Conservation (phyloP, 768 basidiomycete species). For the Arthromyces matolae region DNA sequence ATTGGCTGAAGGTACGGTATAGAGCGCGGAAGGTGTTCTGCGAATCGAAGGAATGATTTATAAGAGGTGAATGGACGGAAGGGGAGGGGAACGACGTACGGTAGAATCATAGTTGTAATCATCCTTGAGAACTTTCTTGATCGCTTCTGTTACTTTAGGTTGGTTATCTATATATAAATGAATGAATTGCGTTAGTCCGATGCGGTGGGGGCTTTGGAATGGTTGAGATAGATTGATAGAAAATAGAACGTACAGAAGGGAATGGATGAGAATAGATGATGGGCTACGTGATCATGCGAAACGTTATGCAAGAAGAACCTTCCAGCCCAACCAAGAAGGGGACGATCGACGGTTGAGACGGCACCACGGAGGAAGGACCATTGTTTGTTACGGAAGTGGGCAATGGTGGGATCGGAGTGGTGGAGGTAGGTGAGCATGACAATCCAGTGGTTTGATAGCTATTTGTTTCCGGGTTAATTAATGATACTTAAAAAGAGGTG, state of each 20-base stretch:
- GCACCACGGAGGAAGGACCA: constrained; percentile 61
- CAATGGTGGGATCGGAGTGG: constrained; percentile 52
- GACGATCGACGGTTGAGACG: constrained; percentile 54
- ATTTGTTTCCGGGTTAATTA: neutral
- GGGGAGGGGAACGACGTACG: constrained; percentile 31
- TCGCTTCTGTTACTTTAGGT: constrained; percentile 49
- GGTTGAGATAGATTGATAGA: neutral
- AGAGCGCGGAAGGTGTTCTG: constrained; percentile 57
- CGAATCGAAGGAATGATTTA: neutral
- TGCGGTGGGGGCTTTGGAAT: neutral
- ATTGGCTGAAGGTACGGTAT: constrained; percentile 57
- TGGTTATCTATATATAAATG: constrained; percentile 44
- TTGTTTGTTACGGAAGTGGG: constrained; percentile 49
- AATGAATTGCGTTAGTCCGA: neutral
- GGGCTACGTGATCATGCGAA: constrained; percentile 40
- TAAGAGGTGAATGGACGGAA: neutral
- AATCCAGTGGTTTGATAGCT: constrained; percentile 52
- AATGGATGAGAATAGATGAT: neutral
- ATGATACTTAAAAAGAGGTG: neutral
- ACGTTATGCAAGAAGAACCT: constrained; percentile 62
- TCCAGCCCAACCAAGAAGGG: constrained; percentile 58
- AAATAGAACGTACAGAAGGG: constrained; percentile 34
- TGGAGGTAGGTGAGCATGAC: constrained; percentile 64
- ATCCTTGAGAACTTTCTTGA: constrained; percentile 50
- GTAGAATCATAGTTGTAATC: constrained; percentile 63